Percentiles rank a stretch among this genome's conserved stretches.
phyloP scores from a whole-genome alignment of 2,329 filamentous ascomycete species.

The Lasiodiplodia citricola region DNA sequence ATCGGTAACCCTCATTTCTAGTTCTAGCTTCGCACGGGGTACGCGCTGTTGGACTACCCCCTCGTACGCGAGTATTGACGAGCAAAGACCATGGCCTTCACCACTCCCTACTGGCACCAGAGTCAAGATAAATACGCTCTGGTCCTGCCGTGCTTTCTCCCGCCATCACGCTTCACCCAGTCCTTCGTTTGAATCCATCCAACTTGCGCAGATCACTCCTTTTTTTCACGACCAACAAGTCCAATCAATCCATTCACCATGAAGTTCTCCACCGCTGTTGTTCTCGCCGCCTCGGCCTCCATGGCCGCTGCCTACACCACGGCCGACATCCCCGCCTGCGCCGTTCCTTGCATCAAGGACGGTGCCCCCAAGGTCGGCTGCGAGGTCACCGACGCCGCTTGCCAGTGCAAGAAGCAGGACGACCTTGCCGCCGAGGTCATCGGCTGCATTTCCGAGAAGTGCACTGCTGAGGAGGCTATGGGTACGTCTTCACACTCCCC shows the following conservation, averaged over 20 bases:
- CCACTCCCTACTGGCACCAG: not conserved
- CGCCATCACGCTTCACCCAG: not conserved
- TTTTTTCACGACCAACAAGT: not conserved
- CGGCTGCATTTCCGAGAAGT: conserved; percentile 45
- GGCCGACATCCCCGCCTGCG: conserved; percentile 38
- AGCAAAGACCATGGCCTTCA: not conserved
- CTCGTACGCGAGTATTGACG: conserved; percentile 7
- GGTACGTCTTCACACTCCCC: conserved; percentile 39
- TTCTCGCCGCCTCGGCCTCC: conserved; percentile 24
- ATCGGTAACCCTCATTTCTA: conserved; percentile 18
- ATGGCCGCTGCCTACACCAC: conserved; percentile 22
- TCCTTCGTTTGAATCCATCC: conserved; percentile 10
- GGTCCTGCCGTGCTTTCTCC: not conserved
- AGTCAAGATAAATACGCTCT: conserved; percentile 2
- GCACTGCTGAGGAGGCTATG: conserved; percentile 44
- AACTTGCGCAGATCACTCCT: conserved; percentile 2
- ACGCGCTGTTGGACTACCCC: not conserved
- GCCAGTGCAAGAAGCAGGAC: conserved; percentile 57
- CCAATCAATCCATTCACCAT: conserved; percentile 3
- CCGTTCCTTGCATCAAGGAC: conserved; percentile 53
- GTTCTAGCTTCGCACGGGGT: conserved; percentile 3
- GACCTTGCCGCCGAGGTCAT: conserved; percentile 47
- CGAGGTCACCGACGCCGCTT: conserved; percentile 52
- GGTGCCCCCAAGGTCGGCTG: conserved; percentile 57
- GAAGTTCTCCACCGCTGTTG: conserved; percentile 16